A percentile compares a stretch with the other conserved stretches of the same genome.
phyloP scores from a whole-genome alignment of 805 yeast species.

The Wickerhamomyces rabaulensis region DNA sequence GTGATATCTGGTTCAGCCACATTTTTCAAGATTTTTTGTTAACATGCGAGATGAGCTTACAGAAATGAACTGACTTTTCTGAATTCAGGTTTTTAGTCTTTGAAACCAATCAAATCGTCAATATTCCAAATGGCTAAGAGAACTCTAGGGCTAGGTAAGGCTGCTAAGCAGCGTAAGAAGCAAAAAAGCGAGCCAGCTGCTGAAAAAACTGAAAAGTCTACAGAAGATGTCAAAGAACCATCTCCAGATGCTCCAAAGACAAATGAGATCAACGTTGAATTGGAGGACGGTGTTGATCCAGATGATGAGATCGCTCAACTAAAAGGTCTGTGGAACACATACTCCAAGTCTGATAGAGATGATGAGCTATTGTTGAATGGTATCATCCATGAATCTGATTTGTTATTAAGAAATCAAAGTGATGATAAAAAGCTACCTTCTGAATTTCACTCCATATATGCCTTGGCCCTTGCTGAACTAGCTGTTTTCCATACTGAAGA shows the following conservation, averaged over 20 bases:
- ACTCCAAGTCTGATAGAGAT: slow-evolving; percentile 48
- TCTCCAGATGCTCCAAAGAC: slow-evolving; percentile 25
- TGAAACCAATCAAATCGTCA: neutral
- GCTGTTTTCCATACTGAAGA: slow-evolving; percentile 50
- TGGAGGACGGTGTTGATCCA: slow-evolving; percentile 64
- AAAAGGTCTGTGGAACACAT: slow-evolving; percentile 66
- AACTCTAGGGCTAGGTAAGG: slow-evolving; percentile 60
- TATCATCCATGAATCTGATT: slow-evolving; percentile 87
- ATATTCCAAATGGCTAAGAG: slow-evolving; percentile 49
- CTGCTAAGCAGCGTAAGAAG: slow-evolving; percentile 44
- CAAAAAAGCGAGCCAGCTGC: slow-evolving; percentile 23
- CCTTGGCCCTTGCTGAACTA: slow-evolving; percentile 61
- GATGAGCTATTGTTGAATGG: slow-evolving; percentile 71
- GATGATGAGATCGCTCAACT: slow-evolving; percentile 79
- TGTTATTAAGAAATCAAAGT: slow-evolving; percentile 47
- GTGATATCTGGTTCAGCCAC: neutral
- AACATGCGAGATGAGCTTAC: neutral
- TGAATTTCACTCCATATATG: slow-evolving; percentile 69
- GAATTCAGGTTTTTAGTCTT: neutral
- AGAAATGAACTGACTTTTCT: neutral
- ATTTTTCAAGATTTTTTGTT: slow-evolving; percentile 21
- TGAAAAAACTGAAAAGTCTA: slow-evolving; percentile 3
- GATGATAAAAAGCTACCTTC: slow-evolving; percentile 33
- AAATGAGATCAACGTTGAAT: slow-evolving; percentile 55
- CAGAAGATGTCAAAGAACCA: slow-evolving; percentile 11